These are phyloP conservation scores for Alternaria sp. DNA, from an alignment of 2,329 filamentous ascomycete genomes.

Conservation along the genomic window DNA sequence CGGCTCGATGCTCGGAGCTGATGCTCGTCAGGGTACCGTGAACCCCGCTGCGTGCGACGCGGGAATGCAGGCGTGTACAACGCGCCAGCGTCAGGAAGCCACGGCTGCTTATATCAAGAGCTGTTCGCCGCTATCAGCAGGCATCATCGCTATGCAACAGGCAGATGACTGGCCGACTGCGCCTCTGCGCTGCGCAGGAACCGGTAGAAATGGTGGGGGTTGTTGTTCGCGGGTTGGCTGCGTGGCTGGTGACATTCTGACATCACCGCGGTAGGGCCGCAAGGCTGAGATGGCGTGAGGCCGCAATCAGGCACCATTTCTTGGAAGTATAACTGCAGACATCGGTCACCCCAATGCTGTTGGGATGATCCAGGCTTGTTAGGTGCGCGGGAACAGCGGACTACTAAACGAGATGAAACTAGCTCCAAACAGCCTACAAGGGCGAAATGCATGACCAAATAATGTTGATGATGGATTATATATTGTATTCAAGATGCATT, in stretches of 20 bases:
- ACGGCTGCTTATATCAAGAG: slow-evolving; percentile 22
- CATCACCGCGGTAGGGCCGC: slow-evolving; percentile 27
- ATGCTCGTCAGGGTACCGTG: slow-evolving; percentile 30
- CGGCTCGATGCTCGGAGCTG: slow-evolving; percentile 27
- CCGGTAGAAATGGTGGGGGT: slow-evolving; percentile 22
- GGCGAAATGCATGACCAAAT: not conserved
- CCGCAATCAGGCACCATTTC: slow-evolving; percentile 24
- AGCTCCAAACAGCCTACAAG: not conserved
- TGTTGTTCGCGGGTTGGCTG: slow-evolving; percentile 21
- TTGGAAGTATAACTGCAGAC: slow-evolving; percentile 1
- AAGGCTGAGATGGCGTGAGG: slow-evolving; percentile 27
- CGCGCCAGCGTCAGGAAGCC: slow-evolving; percentile 14
- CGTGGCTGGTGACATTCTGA: slow-evolving; percentile 25
- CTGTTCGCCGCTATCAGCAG: slow-evolving; percentile 21
- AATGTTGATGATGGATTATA: slow-evolving; percentile 13
- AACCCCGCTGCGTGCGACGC: slow-evolving; percentile 28
- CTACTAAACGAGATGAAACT: not conserved
- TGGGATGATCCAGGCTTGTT: not conserved
- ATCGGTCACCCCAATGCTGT: not conserved
- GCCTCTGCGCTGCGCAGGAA: slow-evolving; percentile 34
- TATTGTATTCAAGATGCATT: slow-evolving; percentile 25
- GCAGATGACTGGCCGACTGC: slow-evolving; percentile 37
- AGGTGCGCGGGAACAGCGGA: not conserved
- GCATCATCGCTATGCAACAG: slow-evolving; percentile 23
- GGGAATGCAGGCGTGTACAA: slow-evolving; percentile 18